Evolutionary conservation across 2,329 filamentous ascomycete genomes (phyloP), one percentile per base, ranked within the genome.

Genomic region (Chaetomium globosum): DNA sequence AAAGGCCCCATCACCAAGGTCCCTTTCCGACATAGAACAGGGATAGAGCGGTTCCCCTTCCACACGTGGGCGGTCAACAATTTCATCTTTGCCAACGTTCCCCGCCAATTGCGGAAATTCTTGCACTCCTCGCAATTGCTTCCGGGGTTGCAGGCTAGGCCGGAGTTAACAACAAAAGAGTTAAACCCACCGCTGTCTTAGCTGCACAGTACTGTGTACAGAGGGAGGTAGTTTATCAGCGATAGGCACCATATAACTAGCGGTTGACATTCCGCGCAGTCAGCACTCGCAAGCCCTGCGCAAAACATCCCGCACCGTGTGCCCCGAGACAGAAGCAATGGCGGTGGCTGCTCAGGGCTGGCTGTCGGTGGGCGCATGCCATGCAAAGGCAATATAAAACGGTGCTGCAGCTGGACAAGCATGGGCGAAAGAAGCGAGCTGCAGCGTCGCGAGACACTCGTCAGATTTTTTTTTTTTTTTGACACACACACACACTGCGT

Each of bases 51-150:
- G 61, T n/a, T 46, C 10, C 21, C 28, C 16, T 19, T 21, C 31
- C 33, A 49, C 61, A 63, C 61, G 48, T 63, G 61, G 43, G 61
- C 43, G 33, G 55, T 59, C 55, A 36, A 26, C 48, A 46, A 53
- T 63, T 63, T 63, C 43, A 57, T 28, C 31, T 26, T 5, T 10
- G 31, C 39, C 28, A 23, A 26, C 13, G 28, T n/a, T n/a, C 51
- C n/a, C n/a, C 19, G 16, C 2, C 5, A n/a, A 31, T 28, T 26
- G 26, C 51, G 26, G 13, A 16, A 5, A 31, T 28, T 23, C 6
- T n/a, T 16, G 28, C 23, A 51, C 23, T 28, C 21, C 6, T 51
- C 12, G 3, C 21, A 28, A 26, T 51, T 51, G 23, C 48, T 26
- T 43, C 39, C 39, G 39, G 39, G 46, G 7, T 21, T 23, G 46